Base-by-base conservation (phyloP, 1,284 basidiomycete genomes). In the Leccinum colubrinum region DNA sequence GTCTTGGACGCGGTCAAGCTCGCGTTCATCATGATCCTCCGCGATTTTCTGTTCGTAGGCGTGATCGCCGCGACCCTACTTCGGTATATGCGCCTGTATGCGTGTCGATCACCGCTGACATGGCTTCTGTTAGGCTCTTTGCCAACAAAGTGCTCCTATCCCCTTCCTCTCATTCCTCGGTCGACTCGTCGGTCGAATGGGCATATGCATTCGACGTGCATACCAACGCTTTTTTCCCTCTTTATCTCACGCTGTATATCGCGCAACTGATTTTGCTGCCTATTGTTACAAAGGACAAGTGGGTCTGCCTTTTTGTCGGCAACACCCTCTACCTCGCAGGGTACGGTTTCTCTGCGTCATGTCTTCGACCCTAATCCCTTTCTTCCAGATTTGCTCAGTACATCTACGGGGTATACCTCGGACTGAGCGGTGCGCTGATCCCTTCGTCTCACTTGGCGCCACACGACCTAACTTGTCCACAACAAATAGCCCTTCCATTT, bases 171-270 rank as follows among this genome's bases (percentile, higher is more conserved):
- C 88, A 90, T 74, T 86, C 87, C 15, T 85, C 86, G 0, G 81
- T 85, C 6, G 91, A 94, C 68, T 87, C 90, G 22, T 76, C 79
- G 14, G 90, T 95, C 52, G 93, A 95, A 80, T 95, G 91, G 90
- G 91, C 89, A 15, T 97, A 96, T 76, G 92, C 92, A 14, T 96
- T 98, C 70, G 95, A 97, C 75, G 92, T 97, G 15, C 94, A 96
- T 72, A 95, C 91, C 65, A 97, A 97, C 71, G 88, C 93, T 4
- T 97, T 97, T 82, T 97, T 97, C 77, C 95, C 95, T 4, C 80
- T 94, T 59, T 96, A 93, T 77, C 83, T 97, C 62, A 90, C 92
- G 15, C 83, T 96, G 58, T 95, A 96, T 74, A 80, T 94, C 59
- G 90, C 88, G 0, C 92, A 97, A 71, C 81, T 97, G 3, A 87